These are phyloP conservation scores for Xylaria castorea DNA, from an alignment of 495 filamentous ascomycete species.

Conservation along the genomic window DNA sequence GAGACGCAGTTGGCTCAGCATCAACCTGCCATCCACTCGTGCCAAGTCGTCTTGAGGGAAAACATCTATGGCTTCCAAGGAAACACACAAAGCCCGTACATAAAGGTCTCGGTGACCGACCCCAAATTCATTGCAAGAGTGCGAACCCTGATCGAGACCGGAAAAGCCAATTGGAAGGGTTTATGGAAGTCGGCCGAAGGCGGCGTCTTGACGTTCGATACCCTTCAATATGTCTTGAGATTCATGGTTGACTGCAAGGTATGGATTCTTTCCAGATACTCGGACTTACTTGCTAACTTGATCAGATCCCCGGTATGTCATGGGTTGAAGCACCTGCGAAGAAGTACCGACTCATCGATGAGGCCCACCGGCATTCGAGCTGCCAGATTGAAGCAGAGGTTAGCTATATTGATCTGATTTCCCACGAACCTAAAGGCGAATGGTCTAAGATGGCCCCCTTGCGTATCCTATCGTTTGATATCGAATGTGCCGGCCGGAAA, in stretches of 20 bases:
- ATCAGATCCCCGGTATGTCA: conserved; percentile 87
- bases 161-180: conserved; percentile 85
- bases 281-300: conserved; percentile 28
- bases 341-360: conserved; percentile 70
- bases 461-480: conserved; percentile 94
- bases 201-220: conserved; percentile 87
- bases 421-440: conserved; percentile 89
- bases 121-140: conserved; percentile 79
- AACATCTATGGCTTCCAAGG: conserved; percentile 93
- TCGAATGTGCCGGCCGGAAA: conserved; percentile 97
- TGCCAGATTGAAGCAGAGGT: conserved; percentile 94
- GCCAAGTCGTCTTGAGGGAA: conserved; percentile 80
- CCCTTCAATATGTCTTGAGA: conserved; percentile 89
- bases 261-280: conserved; percentile 27
- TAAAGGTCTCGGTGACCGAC: conserved; percentile 91
- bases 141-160: conserved; percentile 72
- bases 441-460: conserved; percentile 99
- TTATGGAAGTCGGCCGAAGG: conserved; percentile 79
- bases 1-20: conserved; percentile 73
- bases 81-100: conserved; percentile 86
- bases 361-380: conserved; percentile 74
- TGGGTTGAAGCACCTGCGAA: conserved; percentile 88
- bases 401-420: conserved; percentile 81
- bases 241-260: conserved; percentile 97
- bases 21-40: conserved; percentile 65